Evolutionary conservation across 1,139 yeast genomes (phyloP), one percentile per base, ranked within the genome.

Genomic region (Spencermartinsiella ligniputridi): DNA sequence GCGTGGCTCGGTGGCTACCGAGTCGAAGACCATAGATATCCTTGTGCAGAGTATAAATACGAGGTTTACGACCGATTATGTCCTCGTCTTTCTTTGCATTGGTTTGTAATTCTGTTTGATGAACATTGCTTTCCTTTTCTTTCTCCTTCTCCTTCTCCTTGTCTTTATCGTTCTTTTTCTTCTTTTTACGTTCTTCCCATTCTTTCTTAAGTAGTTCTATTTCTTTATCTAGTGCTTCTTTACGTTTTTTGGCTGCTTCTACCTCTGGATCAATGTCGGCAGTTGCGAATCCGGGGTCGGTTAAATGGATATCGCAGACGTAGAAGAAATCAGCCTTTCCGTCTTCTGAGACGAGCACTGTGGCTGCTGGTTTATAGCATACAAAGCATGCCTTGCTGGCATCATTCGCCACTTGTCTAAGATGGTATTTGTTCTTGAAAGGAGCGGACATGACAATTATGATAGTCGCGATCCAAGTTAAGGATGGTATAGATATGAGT

Each of bases 291-390:
- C 73, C 70, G 1, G 71, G 62, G 56, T 85, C 94, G 15, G 62
- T 63, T 39, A 85, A 62, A 63, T 85, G 95, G n/a, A 70, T 54
- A 20, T 72, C 75, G 60, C 95, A 86, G 1, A 78, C 70, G 58
- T 83, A 84, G 60, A 86, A 81, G 70, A 80, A 83, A 60, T 84
- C 92, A 2, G 70, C 54, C 37, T 58, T 54, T 9, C 72, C 72
- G 46, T 67, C 73, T 17, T 59, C 64, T 2, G 81, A 69, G n/a
- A 82, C 72, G 30, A 85, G 64, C 2, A 85, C 95, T 0, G 76
- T 70, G 1, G 71, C 53, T 0, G 87, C 68, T 1, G 92, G 87
- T 52, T 80, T 81, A 58, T 71, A 81, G 64, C 95, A 86, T 25
- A 85, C 69, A 37, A 68, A 57, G 56, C 95, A 85, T 0, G 90